Evolutionary conservation across 179 eudicot species (phyloP), one percentile per base, ranked within the genome.

Genomic region (Heliamphora pulchella): DNA sequence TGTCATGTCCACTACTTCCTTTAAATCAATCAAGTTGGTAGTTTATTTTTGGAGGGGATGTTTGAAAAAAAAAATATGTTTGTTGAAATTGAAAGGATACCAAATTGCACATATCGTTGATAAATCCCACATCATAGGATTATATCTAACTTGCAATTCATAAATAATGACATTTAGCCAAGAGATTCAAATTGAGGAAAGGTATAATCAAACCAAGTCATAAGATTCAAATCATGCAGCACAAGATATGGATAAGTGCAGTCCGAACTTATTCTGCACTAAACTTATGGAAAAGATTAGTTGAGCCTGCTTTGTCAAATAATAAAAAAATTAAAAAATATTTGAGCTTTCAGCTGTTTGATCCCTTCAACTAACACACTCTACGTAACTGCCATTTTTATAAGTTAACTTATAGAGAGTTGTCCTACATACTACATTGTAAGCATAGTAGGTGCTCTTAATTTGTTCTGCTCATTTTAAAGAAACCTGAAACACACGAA

Each of bases 401-500:
- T 17, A 59, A 59, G 17, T 13, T 59, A 17, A 59, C 20, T 15
- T 59, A 59, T 17, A n/a, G 13, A n/a, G 64, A 59, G 15, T 14
- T 51, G 61, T 44, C 61, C 22, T 22, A 14, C 61, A 53, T 18
- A 71, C 57, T 8, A 71, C 75, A 47, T 4, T 46, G 2, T 48
- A 71, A 71, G 57, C 75, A 41, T n/a, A 72, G 76, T 72, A 22
- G 1, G 9, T 72, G 43, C 43, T 72, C 51, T 39, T 75, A 14
- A 43, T 75, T 58, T 61, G 41, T 43, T 11, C 57, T 48, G 75
- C 43, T 48, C 20, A 17, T 50, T 77, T 46, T 48, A 14, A 77
- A 77, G 9, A 7, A 47, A 20, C 59, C 58, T 31, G 6, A 48
- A 59, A 50, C 22, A 71, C 39, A 71, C 41, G 57, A 71, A 20